These are phyloP conservation scores for Populus davidiana DNA, from an alignment of 345 rosid species.

Conservation along the genomic window DNA sequence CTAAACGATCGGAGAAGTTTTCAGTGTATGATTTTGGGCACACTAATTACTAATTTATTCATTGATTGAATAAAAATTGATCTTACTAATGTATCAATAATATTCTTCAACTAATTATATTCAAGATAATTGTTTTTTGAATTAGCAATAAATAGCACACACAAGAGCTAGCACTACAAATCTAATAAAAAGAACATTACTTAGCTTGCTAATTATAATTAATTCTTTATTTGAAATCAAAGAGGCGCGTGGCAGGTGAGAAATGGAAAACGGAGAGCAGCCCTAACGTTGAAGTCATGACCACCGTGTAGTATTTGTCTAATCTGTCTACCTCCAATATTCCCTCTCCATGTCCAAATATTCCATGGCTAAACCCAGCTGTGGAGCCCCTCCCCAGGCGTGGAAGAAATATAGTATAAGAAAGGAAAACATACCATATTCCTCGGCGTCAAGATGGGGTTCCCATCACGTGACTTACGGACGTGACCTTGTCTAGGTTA, in stretches of 20 bases:
- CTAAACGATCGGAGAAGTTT: no score
- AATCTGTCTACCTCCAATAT: conserved; percentile 42
- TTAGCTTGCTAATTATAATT: no score
- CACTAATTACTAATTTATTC: no score
- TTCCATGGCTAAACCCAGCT: conserved; percentile 30
- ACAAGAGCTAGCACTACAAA: no score
- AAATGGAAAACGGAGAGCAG: background rate
- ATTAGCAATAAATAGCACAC: no score
- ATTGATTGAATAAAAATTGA: no score
- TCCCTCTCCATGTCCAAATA: conserved; percentile 59
- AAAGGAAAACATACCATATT: conserved; percentile 31
- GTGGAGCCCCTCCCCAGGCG: conserved; percentile 48
- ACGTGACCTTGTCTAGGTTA: conserved; percentile 37
- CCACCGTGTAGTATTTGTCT: conserved; percentile 57
- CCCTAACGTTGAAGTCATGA: conserved; percentile 12
- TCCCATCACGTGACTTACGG: conserved; percentile 56
- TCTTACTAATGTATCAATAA: no score
- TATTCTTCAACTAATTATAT: no score
- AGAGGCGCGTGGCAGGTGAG: conserved; percentile 14
- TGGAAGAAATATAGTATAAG: conserved; percentile 1
- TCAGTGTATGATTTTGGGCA: no score
- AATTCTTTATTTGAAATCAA: background rate
- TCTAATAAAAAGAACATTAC: no score
- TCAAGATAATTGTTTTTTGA: no score
- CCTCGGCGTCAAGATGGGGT: conserved; percentile 70